A percentile compares a stretch with the other conserved stretches of the same genome.
Evolutionary conservation across 2,329 filamentous ascomycete genomes (phyloP).

Genomic region (Teratosphaeria epicoccoides): DNA sequence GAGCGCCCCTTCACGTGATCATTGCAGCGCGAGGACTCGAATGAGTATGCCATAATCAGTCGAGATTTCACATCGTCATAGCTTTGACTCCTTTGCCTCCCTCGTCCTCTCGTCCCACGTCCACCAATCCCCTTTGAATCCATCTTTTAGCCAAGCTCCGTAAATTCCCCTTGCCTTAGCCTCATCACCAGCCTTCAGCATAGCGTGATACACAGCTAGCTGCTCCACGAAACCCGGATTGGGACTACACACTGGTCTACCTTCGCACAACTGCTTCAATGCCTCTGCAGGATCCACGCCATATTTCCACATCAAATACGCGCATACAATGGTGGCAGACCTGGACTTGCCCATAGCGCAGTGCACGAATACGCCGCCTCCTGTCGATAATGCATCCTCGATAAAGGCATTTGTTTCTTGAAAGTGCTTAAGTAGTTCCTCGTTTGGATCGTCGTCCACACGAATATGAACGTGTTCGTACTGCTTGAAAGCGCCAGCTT

Average conservation of each 20-base stretch:
- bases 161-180: conserved; percentile 21
- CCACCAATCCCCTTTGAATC: conserved; percentile 28
- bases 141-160: conserved; percentile 22
- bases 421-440: conserved; percentile 72
- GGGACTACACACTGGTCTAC: conserved; percentile 66
- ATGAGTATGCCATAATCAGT: too few species aligned
- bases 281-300: conserved; percentile 48
- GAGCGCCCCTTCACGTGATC: too few species aligned
- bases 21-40: too few species aligned
- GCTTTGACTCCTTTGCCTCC: conserved; percentile 2
- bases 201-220: conserved; percentile 70
- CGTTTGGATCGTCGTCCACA: conserved; percentile 78
- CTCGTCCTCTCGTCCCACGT: conserved; percentile 25
- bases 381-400: conserved; percentile 53
- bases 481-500: not conserved
- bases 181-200: conserved; percentile 36
- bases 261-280: conserved; percentile 55
- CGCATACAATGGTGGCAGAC: conserved; percentile 69
- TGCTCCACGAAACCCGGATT: conserved; percentile 86
- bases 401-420: conserved; percentile 63
- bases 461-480: conserved; percentile 41
- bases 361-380: conserved; percentile 54
- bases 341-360: conserved; percentile 92
- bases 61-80: conserved; percentile 3
- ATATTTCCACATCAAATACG: conserved; percentile 61